Percentiles rank a stretch among this genome's conserved stretches.
phyloP scores from a whole-genome alignment of 208 protist genomes.

The Novymonas esmeraldas region DNA sequence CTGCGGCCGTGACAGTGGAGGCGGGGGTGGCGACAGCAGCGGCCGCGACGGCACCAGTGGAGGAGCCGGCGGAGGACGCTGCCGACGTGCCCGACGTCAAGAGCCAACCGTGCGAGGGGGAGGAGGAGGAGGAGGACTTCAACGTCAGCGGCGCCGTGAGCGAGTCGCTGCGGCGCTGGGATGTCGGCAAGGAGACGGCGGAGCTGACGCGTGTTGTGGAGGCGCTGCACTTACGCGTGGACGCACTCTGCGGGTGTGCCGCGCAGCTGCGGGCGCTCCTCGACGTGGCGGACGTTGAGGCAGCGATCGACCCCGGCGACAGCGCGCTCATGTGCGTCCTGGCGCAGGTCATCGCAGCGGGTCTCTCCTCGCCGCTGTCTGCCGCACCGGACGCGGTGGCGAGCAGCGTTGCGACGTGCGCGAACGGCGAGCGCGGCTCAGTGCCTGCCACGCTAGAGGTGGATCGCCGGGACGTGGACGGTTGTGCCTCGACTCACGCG shows the following conservation, averaged over 20 bases:
- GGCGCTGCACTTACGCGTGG: conserved; percentile 15
- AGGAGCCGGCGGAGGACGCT: background rate
- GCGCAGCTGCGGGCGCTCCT: conserved; percentile 6
- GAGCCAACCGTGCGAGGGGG: background rate
- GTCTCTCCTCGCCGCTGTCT: background rate
- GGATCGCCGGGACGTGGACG: too few relatives aligned
- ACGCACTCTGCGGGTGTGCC: conserved; percentile 14
- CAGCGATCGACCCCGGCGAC: background rate
- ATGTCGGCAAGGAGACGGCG: conserved; percentile 16
- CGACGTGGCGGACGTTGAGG: background rate
- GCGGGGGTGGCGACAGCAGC: background rate
- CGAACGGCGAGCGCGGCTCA: background rate
- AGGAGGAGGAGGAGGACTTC: conserved; percentile 2
- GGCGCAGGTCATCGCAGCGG: background rate
- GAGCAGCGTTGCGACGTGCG: too few relatives aligned
- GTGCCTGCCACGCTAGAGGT: background rate
- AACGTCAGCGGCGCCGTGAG: conserved; percentile 1
- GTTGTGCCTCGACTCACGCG: background rate
- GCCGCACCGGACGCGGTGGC: background rate
- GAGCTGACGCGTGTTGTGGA: conserved; percentile 12
- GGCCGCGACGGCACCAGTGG: background rate
- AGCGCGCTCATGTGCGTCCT: background rate
- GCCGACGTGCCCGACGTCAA: background rate
- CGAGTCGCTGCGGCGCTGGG: conserved; percentile 18
- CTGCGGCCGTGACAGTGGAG: too few relatives aligned